Evolutionary conservation across 148 eudicot species (phyloP).

Genomic region (Chenopodium formosanum): DNA sequence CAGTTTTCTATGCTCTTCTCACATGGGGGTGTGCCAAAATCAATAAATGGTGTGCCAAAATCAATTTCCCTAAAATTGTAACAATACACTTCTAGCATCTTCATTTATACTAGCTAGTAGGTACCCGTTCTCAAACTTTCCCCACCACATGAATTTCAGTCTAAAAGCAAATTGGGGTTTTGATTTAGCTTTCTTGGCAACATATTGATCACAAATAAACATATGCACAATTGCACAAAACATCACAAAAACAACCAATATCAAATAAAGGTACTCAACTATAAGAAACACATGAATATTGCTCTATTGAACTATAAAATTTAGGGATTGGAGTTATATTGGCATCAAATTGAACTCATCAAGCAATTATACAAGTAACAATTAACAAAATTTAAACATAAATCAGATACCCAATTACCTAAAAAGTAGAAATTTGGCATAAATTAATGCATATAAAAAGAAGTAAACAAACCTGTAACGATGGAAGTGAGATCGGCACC

Average conservation of each 20-base stretch:
- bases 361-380: not conserved
- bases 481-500: constrained; percentile 54
- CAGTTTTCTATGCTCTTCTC: too few relatives aligned
- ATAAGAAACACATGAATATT: not conserved
- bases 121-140: too few relatives aligned
- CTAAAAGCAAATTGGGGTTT: too few relatives aligned
- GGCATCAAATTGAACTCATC: not conserved
- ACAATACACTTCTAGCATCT: too few relatives aligned
- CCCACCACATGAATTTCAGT: too few relatives aligned
- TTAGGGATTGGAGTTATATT: not conserved
- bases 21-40: too few relatives aligned
- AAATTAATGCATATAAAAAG: not conserved
- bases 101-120: too few relatives aligned
- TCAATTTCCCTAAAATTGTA: too few relatives aligned
- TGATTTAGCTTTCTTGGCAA: not conserved
- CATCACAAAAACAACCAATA: not conserved
- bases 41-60: too few relatives aligned
- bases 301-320: too few relatives aligned
- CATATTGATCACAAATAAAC: not conserved
- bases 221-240: too few relatives aligned
- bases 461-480: constrained; percentile 41
- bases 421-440: too few relatives aligned
- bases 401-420: not conserved
- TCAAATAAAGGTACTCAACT: not conserved
- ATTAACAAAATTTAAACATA: not conserved